These are phyloP conservation scores for Leccinum obscurum DNA, from an alignment of 768 basidiomycete genomes.

Conservation along the genomic window DNA sequence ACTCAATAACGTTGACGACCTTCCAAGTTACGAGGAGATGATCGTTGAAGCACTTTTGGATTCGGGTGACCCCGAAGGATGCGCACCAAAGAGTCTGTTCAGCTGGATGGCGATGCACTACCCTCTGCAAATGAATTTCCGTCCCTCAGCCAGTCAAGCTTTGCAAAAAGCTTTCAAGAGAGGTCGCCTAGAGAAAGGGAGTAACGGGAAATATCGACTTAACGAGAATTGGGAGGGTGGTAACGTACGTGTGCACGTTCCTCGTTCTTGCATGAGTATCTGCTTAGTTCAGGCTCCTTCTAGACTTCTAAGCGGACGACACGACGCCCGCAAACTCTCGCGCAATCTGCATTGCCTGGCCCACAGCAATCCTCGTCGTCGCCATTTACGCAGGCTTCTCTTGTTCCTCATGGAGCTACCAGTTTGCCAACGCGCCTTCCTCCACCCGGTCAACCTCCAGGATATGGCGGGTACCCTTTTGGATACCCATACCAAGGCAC, in stretches of 20 bases:
- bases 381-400: slow-evolving; percentile 62
- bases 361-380: slow-evolving; percentile 37
- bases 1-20: slow-evolving; percentile 42
- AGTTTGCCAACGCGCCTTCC: slow-evolving; percentile 40
- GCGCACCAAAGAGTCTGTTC: slow-evolving; percentile 81
- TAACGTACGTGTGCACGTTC: slow-evolving; percentile 49
- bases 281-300: slow-evolving; percentile 10
- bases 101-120: slow-evolving; percentile 82
- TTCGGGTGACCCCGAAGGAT: slow-evolving; percentile 68
- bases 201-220: slow-evolving; percentile 71
- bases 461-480: slow-evolving; percentile 42
- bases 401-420: slow-evolving; percentile 30
- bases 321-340: slow-evolving; percentile 66
- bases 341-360: slow-evolving; percentile 30
- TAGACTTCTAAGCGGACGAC: slow-evolving; percentile 79
- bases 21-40: slow-evolving; percentile 92
- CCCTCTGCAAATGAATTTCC: slow-evolving; percentile 85
- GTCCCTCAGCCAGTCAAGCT: slow-evolving; percentile 87
- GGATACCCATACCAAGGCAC: slow-evolving; percentile 36
- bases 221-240: slow-evolving; percentile 82
- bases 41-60: slow-evolving; percentile 77
- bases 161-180: slow-evolving; percentile 84
- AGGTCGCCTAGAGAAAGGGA: slow-evolving; percentile 75
- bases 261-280: neutral
- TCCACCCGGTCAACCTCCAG: slow-evolving; percentile 30